These are phyloP conservation scores for Aspergillus conjunctus DNA, from an alignment of 495 filamentous ascomycete species.

Conservation along the genomic window DNA sequence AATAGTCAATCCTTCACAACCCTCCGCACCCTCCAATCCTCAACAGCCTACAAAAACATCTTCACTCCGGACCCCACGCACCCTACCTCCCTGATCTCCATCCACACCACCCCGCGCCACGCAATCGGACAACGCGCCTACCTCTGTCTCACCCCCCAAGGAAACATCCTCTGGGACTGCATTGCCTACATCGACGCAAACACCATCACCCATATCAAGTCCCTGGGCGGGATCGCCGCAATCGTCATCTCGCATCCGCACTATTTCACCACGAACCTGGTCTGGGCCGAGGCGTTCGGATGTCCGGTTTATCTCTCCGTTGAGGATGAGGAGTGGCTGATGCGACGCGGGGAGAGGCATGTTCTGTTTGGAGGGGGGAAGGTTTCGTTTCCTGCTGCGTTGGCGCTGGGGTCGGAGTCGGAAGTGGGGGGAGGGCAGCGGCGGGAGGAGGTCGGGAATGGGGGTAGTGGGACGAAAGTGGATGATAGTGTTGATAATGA, in stretches of 20 bases:
- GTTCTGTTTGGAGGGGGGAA: conserved; percentile 20
- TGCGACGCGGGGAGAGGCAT: conserved; percentile 32
- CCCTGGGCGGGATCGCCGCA: conserved; percentile 61
- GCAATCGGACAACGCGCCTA: conserved; percentile 75
- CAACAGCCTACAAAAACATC: conserved; percentile 27
- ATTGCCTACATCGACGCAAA: conserved; percentile 63
- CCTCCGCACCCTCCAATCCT: conserved; percentile 24
- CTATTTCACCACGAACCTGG: conserved; percentile 69
- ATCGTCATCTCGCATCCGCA: conserved; percentile 83
- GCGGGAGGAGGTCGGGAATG: background rate
- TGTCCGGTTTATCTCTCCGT: conserved; percentile 64
- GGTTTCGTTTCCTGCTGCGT: background rate
- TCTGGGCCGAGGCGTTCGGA: conserved; percentile 64
- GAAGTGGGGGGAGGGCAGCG: background rate
- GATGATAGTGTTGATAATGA: no score
- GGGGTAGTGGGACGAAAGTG: no score
- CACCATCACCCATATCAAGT: conserved; percentile 52
- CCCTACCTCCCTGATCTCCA: conserved; percentile 20
- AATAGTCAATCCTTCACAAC: conserved; percentile 34
- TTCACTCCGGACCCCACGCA: conserved; percentile 23
- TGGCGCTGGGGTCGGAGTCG: background rate
- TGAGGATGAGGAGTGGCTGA: conserved; percentile 66
- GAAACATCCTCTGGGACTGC: conserved; percentile 78
- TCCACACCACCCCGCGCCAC: conserved; percentile 39
- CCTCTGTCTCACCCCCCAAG: conserved; percentile 57